Conservation (phyloP, 768 basidiomycete genomes). For the Melanogaster broomeanus region DNA sequence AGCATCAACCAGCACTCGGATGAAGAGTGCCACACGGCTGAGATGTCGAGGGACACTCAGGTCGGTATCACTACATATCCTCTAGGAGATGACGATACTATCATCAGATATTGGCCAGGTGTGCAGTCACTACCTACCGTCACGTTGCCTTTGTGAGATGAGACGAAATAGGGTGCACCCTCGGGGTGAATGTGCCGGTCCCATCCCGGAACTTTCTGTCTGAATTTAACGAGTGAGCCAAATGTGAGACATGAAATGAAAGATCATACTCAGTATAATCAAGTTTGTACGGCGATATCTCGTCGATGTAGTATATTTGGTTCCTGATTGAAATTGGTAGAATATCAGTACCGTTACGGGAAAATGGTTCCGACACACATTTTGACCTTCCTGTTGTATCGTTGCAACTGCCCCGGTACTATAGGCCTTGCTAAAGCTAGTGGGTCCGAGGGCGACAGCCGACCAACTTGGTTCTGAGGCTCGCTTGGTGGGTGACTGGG, state of each 20-base stretch:
- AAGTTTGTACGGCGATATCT: background rate
- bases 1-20: background rate
- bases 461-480: background rate
- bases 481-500: background rate
- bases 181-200: conserved; percentile 48
- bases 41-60: background rate
- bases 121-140: conserved; percentile 30
- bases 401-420: background rate
- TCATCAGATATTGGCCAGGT: background rate
- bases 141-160: conserved; percentile 31
- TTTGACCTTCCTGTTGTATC: background rate
- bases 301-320: background rate
- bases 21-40: background rate
- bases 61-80: conserved; percentile 38
- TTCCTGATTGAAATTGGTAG: background rate
- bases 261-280: background rate
- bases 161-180: conserved; percentile 54
- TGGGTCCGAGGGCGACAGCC: background rate
- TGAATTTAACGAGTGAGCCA: background rate
- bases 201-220: conserved; percentile 39
- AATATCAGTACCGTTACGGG: background rate
- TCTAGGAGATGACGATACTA: conserved; percentile 24
- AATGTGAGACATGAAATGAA: background rate
- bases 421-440: background rate
- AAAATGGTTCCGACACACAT: background rate